Percentiles rank a stretch among this genome's conserved stretches.
These are phyloP conservation scores for Pyrenophora teres DNA, from an alignment of 2,329 filamentous ascomycete species.

Conservation along the genomic window DNA sequence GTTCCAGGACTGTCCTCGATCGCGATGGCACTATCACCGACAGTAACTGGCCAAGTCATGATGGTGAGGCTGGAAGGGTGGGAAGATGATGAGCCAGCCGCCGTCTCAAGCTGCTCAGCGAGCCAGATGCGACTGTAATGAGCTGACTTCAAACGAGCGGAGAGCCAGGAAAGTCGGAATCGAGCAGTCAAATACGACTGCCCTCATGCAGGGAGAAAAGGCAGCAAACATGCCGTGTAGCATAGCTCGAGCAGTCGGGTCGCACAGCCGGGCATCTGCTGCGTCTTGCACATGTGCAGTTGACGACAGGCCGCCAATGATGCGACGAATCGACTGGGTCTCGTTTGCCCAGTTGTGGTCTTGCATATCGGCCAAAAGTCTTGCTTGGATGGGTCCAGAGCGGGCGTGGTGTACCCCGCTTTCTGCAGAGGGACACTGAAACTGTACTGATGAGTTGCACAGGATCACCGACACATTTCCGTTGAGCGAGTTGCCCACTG, in stretches of 20 bases:
- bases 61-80: neutral
- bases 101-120: no score
- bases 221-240: constrained; percentile 14
- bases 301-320: constrained; percentile 9
- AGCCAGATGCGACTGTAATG: no score
- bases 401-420: constrained; percentile 2
- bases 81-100: neutral
- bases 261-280: neutral
- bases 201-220: neutral
- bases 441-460: neutral
- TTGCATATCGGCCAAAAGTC: neutral
- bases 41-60: constrained; percentile 1
- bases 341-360: neutral
- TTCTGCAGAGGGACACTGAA: neutral
- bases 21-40: constrained; percentile 2
- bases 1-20: constrained; percentile 15
- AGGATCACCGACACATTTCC: neutral
- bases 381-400: neutral
- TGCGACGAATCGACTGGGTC: neutral
- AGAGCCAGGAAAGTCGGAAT: neutral
- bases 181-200: neutral
- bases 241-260: neutral
- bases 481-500: neutral
- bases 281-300: neutral
- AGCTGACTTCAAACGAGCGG: no score